These are phyloP conservation scores for Colletotrichum sp. DNA, from an alignment of 2,329 filamentous ascomycete species.

Conservation along the genomic window DNA sequence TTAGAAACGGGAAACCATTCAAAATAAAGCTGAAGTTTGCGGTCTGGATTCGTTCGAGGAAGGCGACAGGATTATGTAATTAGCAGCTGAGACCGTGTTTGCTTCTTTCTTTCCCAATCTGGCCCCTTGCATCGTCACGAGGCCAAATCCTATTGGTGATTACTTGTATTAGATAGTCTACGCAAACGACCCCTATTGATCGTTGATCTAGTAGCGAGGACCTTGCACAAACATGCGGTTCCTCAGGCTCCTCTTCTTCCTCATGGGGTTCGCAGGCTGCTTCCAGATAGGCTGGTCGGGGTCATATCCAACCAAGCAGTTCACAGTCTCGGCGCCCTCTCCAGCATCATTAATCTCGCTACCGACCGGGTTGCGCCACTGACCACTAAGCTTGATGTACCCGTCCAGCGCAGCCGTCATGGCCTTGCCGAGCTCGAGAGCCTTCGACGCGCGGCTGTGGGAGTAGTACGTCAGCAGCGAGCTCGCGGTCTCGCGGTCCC, in stretches of 20 bases:
- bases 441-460: constrained; percentile 25
- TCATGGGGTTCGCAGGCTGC: constrained; percentile 5
- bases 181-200: background rate
- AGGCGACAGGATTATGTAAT: background rate
- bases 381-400: constrained; percentile 28
- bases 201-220: background rate
- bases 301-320: constrained; percentile 35
- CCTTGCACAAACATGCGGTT: constrained; percentile 5
- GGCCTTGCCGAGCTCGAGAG: constrained; percentile 25
- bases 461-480: constrained; percentile 28
- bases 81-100: background rate
- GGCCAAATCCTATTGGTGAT: background rate
- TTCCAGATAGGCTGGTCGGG: constrained; percentile 28
- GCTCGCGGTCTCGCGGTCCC: constrained; percentile 23
- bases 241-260: background rate
- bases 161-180: background rate
- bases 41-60: background rate
- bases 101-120: background rate
- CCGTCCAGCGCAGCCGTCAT: constrained; percentile 26
- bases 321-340: constrained; percentile 36
- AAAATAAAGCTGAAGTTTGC: background rate
- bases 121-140: background rate
- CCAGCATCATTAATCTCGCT: constrained; percentile 36
- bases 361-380: constrained; percentile 28
- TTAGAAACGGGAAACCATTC: no score